Base-by-base conservation (phyloP, 805 yeast genomes). In the Saccharomyces paradoxus region DNA sequence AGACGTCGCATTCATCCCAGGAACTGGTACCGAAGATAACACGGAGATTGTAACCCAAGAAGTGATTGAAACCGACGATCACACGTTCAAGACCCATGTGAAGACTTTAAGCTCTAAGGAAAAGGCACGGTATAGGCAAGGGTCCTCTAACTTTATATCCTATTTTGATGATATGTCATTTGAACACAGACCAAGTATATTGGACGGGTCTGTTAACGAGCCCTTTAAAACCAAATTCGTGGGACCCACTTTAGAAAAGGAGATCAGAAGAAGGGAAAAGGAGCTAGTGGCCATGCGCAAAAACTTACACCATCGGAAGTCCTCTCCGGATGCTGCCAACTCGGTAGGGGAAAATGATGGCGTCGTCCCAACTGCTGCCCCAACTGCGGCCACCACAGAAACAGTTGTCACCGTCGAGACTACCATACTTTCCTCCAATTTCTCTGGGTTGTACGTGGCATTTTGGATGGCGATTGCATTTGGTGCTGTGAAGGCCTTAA, bases 401-500 rank as follows among this genome's bases (percentile, higher is more conserved):
- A 17, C 29, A 30, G 41, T 13, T n/a, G 44, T 24, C 30, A 46
- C n/a, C 22, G 30, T 27, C 32, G 44, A 14, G 55, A 50, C 41
- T 44, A 51, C 46, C 31, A 52, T 44, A 14, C 48, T 49, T 44
- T 56, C 28, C 10, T 60, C 70, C 12, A 63, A 62, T 53, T 90
- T 88, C 67, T 82, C 80, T 60, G 98, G 98, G 1, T 78, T 94
- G 56, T 92, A 83, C 68, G 84, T 89, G 4, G 77, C 90, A 50
- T 81, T 83, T 58, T 89, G 96, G 96, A 71, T 87, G 53, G 79
- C 81, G 4, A 78, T 83, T 4, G 83, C 79, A 27, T 75, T 84
- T 54, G 67, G 78, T 41, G 77, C 82, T 55, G 62, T 82, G 30
- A 81, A 82, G 55, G 77, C 78, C 22, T 62, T 83, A 8, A 72